Conservation (phyloP, 768 basidiomycete species). For the Tricholoma sp. region DNA sequence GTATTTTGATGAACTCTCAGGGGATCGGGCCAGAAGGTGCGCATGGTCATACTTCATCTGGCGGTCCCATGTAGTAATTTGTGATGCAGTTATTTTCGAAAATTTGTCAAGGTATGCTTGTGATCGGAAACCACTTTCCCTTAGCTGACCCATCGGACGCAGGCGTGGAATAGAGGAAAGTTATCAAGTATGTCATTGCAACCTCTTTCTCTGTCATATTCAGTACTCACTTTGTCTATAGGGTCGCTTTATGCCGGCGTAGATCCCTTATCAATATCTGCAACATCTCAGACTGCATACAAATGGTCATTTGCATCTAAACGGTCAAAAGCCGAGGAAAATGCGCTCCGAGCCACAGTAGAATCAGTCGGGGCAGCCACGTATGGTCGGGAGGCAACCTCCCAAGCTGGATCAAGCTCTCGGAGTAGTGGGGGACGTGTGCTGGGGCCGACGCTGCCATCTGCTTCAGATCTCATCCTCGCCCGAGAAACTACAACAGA, state of each 20-base stretch:
- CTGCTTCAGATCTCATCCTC: constrained; percentile 61
- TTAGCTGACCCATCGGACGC: constrained; percentile 4
- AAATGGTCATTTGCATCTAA: constrained; percentile 86
- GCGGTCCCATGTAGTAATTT: constrained; percentile 23
- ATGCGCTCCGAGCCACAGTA: constrained; percentile 54
- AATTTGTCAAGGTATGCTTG: constrained; percentile 73
- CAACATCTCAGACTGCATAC: constrained; percentile 73
- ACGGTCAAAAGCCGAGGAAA: constrained; percentile 48
- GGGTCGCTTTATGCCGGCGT: constrained; percentile 60
- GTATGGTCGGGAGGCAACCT: constrained; percentile 23
- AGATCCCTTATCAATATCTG: constrained; percentile 46
- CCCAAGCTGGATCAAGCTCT: constrained; percentile 21
- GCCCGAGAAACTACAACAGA: constrained; percentile 63
- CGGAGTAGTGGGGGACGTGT: constrained; percentile 34
- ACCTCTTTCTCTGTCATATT: background rate
- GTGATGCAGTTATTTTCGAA: constrained; percentile 74
- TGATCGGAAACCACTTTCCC: background rate
- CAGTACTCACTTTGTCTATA: constrained; percentile 12
- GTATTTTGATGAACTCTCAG: constrained; percentile 85
- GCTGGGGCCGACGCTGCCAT: constrained; percentile 66
- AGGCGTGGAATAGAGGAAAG: constrained; percentile 83
- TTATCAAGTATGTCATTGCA: constrained; percentile 47
- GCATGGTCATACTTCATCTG: constrained; percentile 16
- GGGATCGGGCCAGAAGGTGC: constrained; percentile 76
- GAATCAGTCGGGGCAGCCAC: constrained; percentile 54